Conservation (phyloP, 2,329 filamentous ascomycete species). For the Neopestalotiopsis rosae region DNA sequence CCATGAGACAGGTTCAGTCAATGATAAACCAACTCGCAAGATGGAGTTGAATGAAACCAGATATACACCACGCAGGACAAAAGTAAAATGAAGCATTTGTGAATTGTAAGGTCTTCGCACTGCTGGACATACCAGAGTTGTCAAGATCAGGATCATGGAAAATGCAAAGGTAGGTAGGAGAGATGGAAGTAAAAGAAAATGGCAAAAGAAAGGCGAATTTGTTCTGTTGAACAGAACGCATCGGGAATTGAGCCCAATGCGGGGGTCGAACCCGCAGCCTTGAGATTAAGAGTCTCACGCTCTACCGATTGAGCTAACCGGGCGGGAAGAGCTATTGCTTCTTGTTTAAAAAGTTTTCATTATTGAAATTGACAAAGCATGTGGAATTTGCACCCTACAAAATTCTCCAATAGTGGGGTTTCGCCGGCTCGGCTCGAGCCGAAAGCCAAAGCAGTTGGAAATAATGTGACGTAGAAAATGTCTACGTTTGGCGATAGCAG, state of each 20-base stretch:
- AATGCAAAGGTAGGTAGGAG: background rate
- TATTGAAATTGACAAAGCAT: background rate
- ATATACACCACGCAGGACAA: background rate
- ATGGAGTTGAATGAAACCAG: no score
- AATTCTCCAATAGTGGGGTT: background rate
- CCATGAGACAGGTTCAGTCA: no score
- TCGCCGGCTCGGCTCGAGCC: no score
- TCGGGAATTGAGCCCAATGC: slow-evolving; percentile 45
- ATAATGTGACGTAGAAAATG: no score
- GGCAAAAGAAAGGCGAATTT: background rate
- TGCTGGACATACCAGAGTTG: no score
- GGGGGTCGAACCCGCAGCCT: slow-evolving; percentile 45
- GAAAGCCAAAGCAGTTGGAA: no score
- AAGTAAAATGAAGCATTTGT: background rate
- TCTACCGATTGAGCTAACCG: slow-evolving; percentile 73
- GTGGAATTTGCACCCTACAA: background rate
- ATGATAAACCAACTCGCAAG: no score
- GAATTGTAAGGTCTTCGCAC: background rate
- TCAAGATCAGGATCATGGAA: background rate
- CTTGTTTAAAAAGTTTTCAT: accelerated
- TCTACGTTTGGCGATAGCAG: no score
- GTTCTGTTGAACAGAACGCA: slow-evolving; percentile 22
- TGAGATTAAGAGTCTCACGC: slow-evolving; percentile 68
- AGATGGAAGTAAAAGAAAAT: background rate
- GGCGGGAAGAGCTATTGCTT: slow-evolving; percentile 30